Base-by-base conservation (phyloP, 2,329 filamentous ascomycete species). In the Trematosphaeria pertusa region DNA sequence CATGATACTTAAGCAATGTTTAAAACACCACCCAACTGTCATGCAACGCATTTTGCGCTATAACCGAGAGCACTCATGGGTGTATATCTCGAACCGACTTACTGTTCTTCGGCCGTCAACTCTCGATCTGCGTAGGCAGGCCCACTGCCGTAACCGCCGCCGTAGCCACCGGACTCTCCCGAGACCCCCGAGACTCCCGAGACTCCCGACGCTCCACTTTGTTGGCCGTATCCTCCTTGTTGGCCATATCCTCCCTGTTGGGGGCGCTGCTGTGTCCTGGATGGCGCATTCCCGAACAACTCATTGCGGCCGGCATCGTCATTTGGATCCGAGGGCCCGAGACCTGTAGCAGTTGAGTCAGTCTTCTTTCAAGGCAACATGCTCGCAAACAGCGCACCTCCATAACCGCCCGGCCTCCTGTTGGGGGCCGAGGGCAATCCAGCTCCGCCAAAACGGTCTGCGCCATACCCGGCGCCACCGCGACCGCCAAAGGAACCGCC, bases 71-170 rank as follows among this genome's bases (percentile, higher is more conserved):
- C n/a, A n/a, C n/a, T n/a, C n/a, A n/a, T n/a, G n/a, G n/a, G n/a
- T n/a, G n/a, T n/a, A n/a, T n/a, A n/a, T n/a, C n/a, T n/a, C n/a
- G n/a, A n/a, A n/a, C n/a, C n/a, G n/a, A n/a, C n/a, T n/a, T n/a
- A n/a, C n/a, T 94, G 86, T 54, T 67, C 75, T 82, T 96, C 90
- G 1, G 86, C 90, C 0, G 90, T 96, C 56, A 96, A 75, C 69
- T 96, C 84, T 37, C 89, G 83, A 48, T 88, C 81, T 46, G 87
- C 85, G 41, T 89, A 85, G 3, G 66, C 47, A 5, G 43, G 43
- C 2, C 18, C 8, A 17, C 15, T 5, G 76, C 63, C 34, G 14
- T 6, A 21, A 19, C 40, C 46, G 18, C 19, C 30, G 8, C 77
- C 78, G 49, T 81, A 81, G 12, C 65, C 64, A 21, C 64, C 64